Evolutionary conservation across 768 basidiomycete genomes (phyloP), one percentile per base, ranked within the genome.

Genomic region (Melanogaster broomeanus): DNA sequence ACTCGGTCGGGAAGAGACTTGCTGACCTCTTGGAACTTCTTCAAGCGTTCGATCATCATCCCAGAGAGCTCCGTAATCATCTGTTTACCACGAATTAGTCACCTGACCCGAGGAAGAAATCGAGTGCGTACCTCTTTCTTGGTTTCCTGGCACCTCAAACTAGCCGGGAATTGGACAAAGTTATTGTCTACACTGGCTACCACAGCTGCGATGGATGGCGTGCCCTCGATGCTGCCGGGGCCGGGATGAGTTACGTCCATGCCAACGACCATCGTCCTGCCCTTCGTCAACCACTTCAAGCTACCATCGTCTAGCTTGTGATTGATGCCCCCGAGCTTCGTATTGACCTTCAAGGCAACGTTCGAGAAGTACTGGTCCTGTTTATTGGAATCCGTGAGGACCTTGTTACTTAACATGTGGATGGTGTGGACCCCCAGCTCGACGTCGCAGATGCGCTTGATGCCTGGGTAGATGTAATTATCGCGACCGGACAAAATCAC

Each of bases 311-410:
- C 84, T 10, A 91, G 70, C 80, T 80, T 79, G 66, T 93, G 91
- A 57, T 93, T 93, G 19, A 86, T 71, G 0, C 91, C 91, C 5
- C 89, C 88, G 1, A 92, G 81, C 67, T 93, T 93, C 30, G 83
- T 83, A 59, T 93, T 93, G 8, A 90, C 78, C 60, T 93, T 93
- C 49, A 93, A 69, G 0, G 87, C 87, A 31, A 91, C 81, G 55
- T 90, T 93, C 10, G 90, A 87, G 48, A 90, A 79, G 63, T 93
- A 93, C 56, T 91, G 88, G 50, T 88, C 84, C 59, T 88, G 87
- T 55, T 82, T 82, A 45, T 58, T 77, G 13, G 68, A 61, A 2
- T 81, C 77, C 6, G 65, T 70, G 6, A 87, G 63, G 8, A 85
- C 86, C 63, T 90, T 91, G 6, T 57, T 60, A 10, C 85, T 67